Base-by-base conservation (phyloP, 2,329 filamentous ascomycete species). In the Parastagonospora nodorum region DNA sequence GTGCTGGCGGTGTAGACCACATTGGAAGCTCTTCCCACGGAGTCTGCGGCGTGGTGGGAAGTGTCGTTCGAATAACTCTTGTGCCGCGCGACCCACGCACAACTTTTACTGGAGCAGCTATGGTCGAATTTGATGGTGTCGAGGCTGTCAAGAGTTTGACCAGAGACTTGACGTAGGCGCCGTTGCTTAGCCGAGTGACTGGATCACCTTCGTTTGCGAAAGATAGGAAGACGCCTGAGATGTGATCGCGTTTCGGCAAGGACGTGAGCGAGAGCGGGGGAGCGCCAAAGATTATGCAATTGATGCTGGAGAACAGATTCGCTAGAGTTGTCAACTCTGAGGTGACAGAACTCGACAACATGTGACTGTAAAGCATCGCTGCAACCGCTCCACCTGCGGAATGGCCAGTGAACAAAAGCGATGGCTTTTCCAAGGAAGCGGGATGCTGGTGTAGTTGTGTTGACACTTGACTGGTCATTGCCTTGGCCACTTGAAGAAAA, bases 141-240 rank as follows among this genome's bases (percentile, higher is more conserved):
- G 48, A 51, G 7, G 48, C 42, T 12, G 50, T 47, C 48, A 51
- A 42, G 24, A 51, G 42, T 29, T 51, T 51, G 2, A 42, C 48
- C 8, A 51, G 19, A 6, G 48, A 51, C 37, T 51, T 51, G 15
- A 51, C 48, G 19, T 51, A 51, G 15, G 48, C 48, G n/a, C 42
- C 48, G 38, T 51, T 51, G n/a, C 42, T 46, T 5, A 52, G 45
- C 6, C 90, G 78, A 0, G 82, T 79, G 0, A 94, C 88, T 0
- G 88, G 89, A 57, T 94, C 90, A 6, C 90, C 90, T 70, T 93
- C 89, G 63, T 93, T 94, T 57, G 90, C 77, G 63, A 94, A 89
- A 32, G 82, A 84, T 32, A 90, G 78, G 67, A 93, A 93, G 19
- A 78, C 68, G 1, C 76, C 60, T 27, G 49, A 43, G 11, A 51